Evolutionary conservation across 164 flowering plant species (phyloP), one percentile per base, ranked within the genome.

Genomic region (Pachysandra terminalis): DNA sequence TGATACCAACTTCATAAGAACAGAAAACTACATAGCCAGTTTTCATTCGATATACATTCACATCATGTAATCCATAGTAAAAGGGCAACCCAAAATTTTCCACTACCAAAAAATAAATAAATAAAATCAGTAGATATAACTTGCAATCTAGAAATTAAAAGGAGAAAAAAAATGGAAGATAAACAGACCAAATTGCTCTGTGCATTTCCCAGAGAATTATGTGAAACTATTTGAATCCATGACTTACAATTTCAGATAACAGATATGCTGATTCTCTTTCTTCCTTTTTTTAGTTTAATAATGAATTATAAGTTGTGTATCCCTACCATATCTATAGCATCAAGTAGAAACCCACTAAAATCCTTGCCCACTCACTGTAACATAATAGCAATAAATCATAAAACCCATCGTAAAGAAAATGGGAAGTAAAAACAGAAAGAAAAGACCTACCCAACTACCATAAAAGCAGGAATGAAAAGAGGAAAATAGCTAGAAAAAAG

Each of bases 381-480:
- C 37, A 32, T 32, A 32, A 32, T 32, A 32, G 7, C 3, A 32
- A 3, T 7, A 32, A 3, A 32, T 32, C 37, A 25, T 19, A 59
- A 58, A n/a, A n/a, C n/a, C 9, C 37, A 58, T 12, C 58, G 6
- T n/a, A 40, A 56, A 32, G 23, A 23, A 63, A 70, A 61, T 23
- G 15, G 60, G 61, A 54, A 27, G n/a, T n/a, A n/a, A n/a, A n/a
- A n/a, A n/a, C n/a, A n/a, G 48, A 52, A 64, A 9, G 58, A 28
- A 19, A 26, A 24, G 27, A 54, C 23, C 32, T 15, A 41, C n/a
- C 51, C 10, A 2, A 28, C 3, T 19, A 1, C 16, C 14, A 64
- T 17, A 9, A 23, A 21, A 17, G 28, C 17, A 35, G 56, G 16
- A 19, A 24, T 17, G 24, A 61, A 48, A 52, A 49, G 22, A 7